A percentile compares a stretch with the other conserved stretches of the same genome.
phyloP scores from a whole-genome alignment of 2,329 filamentous ascomycete species.

The Epichloe sibirici region DNA sequence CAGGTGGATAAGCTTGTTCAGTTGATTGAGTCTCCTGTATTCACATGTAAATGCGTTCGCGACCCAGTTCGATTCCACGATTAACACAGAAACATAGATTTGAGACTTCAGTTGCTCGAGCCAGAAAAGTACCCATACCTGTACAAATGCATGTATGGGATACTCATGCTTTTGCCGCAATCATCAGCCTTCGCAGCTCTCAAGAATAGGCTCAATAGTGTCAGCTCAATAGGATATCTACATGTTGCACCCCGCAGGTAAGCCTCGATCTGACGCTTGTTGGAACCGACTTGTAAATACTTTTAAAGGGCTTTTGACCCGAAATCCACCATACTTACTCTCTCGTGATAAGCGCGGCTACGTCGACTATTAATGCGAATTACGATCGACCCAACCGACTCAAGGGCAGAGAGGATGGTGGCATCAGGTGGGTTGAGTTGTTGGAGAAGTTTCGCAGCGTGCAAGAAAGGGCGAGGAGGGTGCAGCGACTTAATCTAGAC shows the following conservation, averaged over 20 bases:
- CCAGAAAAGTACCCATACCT: slow-evolving; percentile 90
- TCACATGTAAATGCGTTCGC: slow-evolving; percentile 59
- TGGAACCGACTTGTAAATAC: too few relatives aligned
- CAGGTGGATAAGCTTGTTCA: slow-evolving; percentile 98
- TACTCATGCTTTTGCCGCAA: slow-evolving; percentile 96
- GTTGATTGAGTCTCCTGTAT: slow-evolving; percentile 90
- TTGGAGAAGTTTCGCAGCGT: slow-evolving; percentile 89
- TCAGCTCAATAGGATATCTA: slow-evolving; percentile 91
- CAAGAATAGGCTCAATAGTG: slow-evolving; percentile 92
- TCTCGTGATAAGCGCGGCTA: slow-evolving; percentile 25
- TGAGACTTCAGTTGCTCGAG: slow-evolving; percentile 87
- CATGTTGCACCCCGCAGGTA: slow-evolving; percentile 72
- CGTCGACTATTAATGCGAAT: slow-evolving; percentile 37
- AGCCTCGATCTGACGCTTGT: slow-evolving; percentile 23
- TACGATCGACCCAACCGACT: slow-evolving; percentile 68
- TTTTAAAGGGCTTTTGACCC: neutral
- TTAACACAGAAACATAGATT: slow-evolving; percentile 41
- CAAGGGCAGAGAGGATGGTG: slow-evolving; percentile 69
- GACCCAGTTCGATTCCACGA: neutral
- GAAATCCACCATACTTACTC: slow-evolving; percentile 4
- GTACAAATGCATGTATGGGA: slow-evolving; percentile 94
- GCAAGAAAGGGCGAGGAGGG: slow-evolving; percentile 71
- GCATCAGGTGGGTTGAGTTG: slow-evolving; percentile 83
- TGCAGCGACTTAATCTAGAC: slow-evolving; percentile 46
- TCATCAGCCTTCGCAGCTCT: slow-evolving; percentile 93